Base-by-base conservation (phyloP, 2,329 filamentous ascomycete species). In the Epichloe festucae region DNA sequence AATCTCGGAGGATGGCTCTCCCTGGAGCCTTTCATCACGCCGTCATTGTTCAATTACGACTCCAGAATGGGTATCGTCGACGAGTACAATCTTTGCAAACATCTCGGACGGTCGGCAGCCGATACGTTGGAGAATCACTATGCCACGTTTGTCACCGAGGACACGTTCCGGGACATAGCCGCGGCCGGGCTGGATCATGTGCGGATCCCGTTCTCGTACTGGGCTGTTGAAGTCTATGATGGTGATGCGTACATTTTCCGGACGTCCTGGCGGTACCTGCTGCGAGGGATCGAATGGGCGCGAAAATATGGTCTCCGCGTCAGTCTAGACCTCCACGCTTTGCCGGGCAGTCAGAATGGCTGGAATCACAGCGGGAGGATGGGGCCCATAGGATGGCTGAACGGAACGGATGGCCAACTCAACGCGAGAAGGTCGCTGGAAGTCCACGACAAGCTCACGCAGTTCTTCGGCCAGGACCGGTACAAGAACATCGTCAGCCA, bases 311-410 rank as follows among this genome's bases (percentile, higher is more conserved):
- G 93, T 0, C 73, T 98, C 4, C 85, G 93, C 2, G 82, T 98
- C 41, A 97, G 97, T 56, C 79, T 98, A 4, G 93, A 98, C 65
- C 71, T 96, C 4, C 93, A 98, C 69, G 89, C 78, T n/a, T 74
- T 93, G 0, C 91, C 91, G 0, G 93, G 93, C 0, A 91, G 86
- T 54, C 93, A 97, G 63, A 98, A 98, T 62, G 93, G 93, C 2
- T 97, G 91, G 91, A 96, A 96, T 61, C 93, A 98, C 67, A 94
- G 87, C 59, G 93, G 93, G 0, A 81, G 82, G 10, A 84, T 86
- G 64, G 91, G 93, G 1, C 55, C 69, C 1, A 91, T 97, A 56
- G 77, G 81, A 27, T 98, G 93, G 93, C 71, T 97, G 40, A 93
- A 93, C 60, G 93, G 93, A n/a, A 85, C 87, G 0, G 75, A 95